Base-by-base conservation (phyloP, 345 rosid species). In the Fremontodendron californicum region DNA sequence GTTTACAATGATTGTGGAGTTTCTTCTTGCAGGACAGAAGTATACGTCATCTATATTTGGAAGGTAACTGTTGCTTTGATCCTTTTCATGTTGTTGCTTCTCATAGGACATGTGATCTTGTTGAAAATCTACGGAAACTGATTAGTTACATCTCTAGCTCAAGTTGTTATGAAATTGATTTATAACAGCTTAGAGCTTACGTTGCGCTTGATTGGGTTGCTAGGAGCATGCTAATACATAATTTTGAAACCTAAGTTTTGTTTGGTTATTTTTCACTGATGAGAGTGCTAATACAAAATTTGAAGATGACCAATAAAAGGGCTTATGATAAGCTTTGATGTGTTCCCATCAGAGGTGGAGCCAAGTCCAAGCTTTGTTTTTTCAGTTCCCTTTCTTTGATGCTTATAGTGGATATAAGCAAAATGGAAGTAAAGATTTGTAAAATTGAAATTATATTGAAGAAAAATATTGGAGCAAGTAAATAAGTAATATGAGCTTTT, bases 1-100 rank as follows among this genome's bases (percentile, higher is more conserved):
- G 35, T 96, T 96, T 85, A 94, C 99, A 19, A 94, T 96, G 99
- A 78, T 90, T 71, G 85, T 91, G 84, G 99, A 96, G 83, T 90
- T 85, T 78, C 79, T 92, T 87, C 88, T 94, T 46, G 89, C 95
- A 13, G 88, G 97, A 67, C 94, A 94, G 85, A 90, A 83, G 77
- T 96, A 91, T 79, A 78, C 98, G 18, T 81, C 86, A 63, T 84
- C 94, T 66, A 81, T 92, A 77, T 70, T 94, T 70, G 97, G 97
- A 87, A 96, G 99, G 99, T 91, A 81, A 84, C 31, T 69, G 12
- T 35, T 66, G 39, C 64, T 23, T 51, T 12, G 58, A 39, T 45
- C 19, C 10, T 37, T 72, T 16, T 52, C 51, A 11, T 55, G 49
- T 35, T 48, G 52, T 72, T 65, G 40, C 49, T 78, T 54, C 43